phyloP scores from a whole-genome alignment of 441 rosid species.

The Metrosideros polymorpha region DNA sequence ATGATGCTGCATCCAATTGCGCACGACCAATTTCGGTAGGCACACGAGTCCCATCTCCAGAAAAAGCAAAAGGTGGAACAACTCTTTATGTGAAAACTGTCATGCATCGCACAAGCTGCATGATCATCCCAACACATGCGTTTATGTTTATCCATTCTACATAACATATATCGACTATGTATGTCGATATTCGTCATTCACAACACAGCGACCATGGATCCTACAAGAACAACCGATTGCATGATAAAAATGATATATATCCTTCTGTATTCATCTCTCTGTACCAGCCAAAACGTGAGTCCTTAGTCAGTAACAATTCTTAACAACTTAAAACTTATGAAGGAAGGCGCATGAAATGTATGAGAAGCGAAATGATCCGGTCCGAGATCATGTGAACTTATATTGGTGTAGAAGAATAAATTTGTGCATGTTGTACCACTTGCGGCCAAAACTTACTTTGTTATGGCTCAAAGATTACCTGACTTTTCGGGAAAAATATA shows the following conservation, averaged over 20 bases:
- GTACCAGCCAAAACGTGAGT: background rate
- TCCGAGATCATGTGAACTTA: background rate
- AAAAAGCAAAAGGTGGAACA: background rate
- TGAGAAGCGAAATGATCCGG: background rate
- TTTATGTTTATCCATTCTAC: background rate
- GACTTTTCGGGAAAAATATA: background rate
- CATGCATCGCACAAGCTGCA: background rate
- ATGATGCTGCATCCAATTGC: background rate
- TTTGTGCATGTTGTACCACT: background rate
- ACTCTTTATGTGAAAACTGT: background rate
- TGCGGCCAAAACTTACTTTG: background rate
- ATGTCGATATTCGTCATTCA: no score
- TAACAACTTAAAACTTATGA: background rate
- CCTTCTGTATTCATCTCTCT: background rate
- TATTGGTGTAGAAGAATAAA: background rate
- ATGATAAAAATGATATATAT: background rate
- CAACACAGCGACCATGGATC: background rate
- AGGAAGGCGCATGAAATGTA: background rate
- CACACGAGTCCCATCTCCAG: background rate
- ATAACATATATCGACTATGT: no score
- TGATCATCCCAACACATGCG: background rate
- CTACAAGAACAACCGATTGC: background rate
- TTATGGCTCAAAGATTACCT: no score
- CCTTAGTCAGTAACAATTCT: background rate
- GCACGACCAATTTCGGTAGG: background rate